Evolutionary conservation across 345 rosid species (phyloP).

Genomic region (Eucalyptus microcorys): DNA sequence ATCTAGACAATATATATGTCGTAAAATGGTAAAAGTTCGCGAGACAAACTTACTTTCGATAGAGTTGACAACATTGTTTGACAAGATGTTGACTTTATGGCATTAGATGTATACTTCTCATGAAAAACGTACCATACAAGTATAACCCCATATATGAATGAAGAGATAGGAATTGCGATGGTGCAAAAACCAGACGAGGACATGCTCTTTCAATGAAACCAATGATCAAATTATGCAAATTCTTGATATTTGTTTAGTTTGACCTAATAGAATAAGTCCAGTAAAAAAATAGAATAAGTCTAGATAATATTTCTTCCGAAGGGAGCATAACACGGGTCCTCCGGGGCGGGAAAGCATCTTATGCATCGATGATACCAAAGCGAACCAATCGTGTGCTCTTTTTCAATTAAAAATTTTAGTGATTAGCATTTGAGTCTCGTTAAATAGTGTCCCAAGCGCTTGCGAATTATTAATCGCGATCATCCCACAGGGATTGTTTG

Average conservation of each 20-base stretch:
- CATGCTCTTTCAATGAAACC: too few relatives aligned
- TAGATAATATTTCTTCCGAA: background rate
- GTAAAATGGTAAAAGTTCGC: too few relatives aligned
- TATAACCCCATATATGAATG: too few relatives aligned
- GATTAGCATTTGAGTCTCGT: background rate
- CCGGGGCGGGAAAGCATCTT: background rate
- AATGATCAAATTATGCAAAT: background rate
- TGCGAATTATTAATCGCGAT: background rate
- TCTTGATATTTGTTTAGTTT: background rate
- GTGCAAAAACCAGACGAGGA: too few relatives aligned
- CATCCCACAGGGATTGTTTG: background rate
- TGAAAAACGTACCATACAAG: background rate
- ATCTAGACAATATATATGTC: background rate
- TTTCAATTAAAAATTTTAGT: background rate
- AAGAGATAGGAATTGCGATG: too few relatives aligned
- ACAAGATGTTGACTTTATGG: background rate
- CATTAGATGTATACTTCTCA: rapidly evolving
- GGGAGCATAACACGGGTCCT: background rate
- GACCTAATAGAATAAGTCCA: background rate
- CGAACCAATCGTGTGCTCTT: background rate
- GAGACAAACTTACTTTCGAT: background rate
- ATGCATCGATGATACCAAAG: background rate
- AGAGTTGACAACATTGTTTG: too few relatives aligned
- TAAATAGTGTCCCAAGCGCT: background rate
- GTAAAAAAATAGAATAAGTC: background rate